A percentile compares a stretch with the other conserved stretches of the same genome.
Conservation (phyloP, 805 yeast species). For the Yamadazyma paraphyllophila region DNA sequence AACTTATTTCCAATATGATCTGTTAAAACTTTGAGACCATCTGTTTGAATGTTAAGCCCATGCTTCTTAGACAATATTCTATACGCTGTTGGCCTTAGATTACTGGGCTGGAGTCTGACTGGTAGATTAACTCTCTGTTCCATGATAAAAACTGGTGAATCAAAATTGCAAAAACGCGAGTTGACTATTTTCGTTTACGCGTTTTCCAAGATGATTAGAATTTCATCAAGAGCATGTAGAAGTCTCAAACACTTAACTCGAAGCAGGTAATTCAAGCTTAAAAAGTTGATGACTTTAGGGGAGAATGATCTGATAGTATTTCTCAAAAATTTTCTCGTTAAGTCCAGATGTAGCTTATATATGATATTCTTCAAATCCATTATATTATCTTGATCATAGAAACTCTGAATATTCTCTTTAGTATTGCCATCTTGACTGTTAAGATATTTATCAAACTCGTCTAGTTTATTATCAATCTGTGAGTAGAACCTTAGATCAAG, state of each 20-base stretch:
- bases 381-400: conserved; percentile 11
- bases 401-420: conserved; percentile 5
- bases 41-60: conserved; percentile 84
- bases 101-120: conserved; percentile 72
- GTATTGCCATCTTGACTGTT: conserved; percentile 5
- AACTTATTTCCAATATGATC: conserved; percentile 71
- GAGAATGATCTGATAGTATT: conserved; percentile 2
- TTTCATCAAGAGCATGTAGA: conserved; percentile 14
- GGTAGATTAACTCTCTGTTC: conserved; percentile 48
- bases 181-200: conserved; percentile 3
- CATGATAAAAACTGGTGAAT: conserved; percentile 10
- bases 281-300: conserved; percentile 5
- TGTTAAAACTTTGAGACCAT: conserved; percentile 73
- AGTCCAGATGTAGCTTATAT: conserved; percentile 10
- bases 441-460: conserved; percentile 11
- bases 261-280: conserved; percentile 12
- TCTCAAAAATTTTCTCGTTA: conserved; percentile 9
- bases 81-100: conserved; percentile 88
- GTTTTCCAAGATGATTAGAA: conserved; percentile 11
- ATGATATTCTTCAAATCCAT: conserved; percentile 12
- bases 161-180: conserved; percentile 1
- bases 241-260: conserved; percentile 9
- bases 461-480: conserved; percentile 9
- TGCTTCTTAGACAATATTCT: conserved; percentile 87
- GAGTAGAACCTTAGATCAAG: conserved; percentile 8